A percentile compares a stretch with the other conserved stretches of the same genome.
Conservation (phyloP, 2,329 filamentous ascomycete species). For the Microascus cirrosus region DNA sequence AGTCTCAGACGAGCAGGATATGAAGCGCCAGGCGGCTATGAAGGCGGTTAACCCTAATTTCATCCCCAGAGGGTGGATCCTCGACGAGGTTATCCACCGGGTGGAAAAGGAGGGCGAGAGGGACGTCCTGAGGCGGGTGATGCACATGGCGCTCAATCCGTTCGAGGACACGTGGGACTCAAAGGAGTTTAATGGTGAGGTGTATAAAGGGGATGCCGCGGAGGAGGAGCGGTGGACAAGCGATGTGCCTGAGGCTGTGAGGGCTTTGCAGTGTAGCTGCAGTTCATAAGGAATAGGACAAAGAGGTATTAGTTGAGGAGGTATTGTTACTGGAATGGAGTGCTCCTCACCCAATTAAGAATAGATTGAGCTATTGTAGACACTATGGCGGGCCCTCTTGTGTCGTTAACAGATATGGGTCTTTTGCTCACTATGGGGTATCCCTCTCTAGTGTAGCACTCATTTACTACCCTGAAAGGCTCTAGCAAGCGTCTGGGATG, state of each 20-base stretch:
- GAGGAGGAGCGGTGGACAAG: slow-evolving; percentile 78
- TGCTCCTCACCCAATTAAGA: no score
- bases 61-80: slow-evolving; percentile 77
- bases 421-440: no score
- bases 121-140: slow-evolving; percentile 63
- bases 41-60: slow-evolving; percentile 87
- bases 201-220: slow-evolving; percentile 46
- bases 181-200: slow-evolving; percentile 30
- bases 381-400: no score
- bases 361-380: no score
- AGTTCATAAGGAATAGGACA: slow-evolving; percentile 50
- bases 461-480: no score
- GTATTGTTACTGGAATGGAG: not conserved
- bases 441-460: no score
- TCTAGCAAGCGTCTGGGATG: no score
- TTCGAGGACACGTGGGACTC: slow-evolving; percentile 71
- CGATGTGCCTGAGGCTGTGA: slow-evolving; percentile 67
- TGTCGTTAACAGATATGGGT: no score
- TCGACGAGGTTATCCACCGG: slow-evolving; percentile 84
- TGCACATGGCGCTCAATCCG: slow-evolving; percentile 74
- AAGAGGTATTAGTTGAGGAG: no score
- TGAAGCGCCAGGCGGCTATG: slow-evolving; percentile 61
- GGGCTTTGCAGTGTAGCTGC: slow-evolving; percentile 90
- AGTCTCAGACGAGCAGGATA: slow-evolving; percentile 27
- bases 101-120: slow-evolving; percentile 79